Evolutionary conservation across 1,139 yeast species (phyloP).

Genomic region (Lodderomyces margitis): DNA sequence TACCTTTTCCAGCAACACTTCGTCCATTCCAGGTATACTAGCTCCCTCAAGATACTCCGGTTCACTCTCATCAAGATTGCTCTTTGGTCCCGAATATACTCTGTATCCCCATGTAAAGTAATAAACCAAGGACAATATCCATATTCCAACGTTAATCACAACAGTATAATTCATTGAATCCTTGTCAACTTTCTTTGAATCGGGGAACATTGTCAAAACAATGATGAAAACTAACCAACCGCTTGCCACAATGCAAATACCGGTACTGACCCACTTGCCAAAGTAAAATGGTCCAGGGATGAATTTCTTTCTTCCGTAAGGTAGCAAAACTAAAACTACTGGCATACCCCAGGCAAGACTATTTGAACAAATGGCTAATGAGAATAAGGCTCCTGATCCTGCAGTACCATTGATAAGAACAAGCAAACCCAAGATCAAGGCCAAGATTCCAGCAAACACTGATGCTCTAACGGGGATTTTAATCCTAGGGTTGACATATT

Average conservation of each 20-base stretch:
- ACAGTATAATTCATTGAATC: conserved; percentile 37
- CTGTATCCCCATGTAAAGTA: conserved; percentile 30
- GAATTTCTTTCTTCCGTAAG: conserved; percentile 44
- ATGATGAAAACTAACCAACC: conserved; percentile 32
- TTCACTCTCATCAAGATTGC: conserved; percentile 23
- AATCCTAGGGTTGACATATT: conserved; percentile 50
- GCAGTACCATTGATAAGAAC: conserved; percentile 61
- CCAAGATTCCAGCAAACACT: conserved; percentile 48
- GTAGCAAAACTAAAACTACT: conserved; percentile 39
- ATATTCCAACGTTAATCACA: conserved; percentile 37
- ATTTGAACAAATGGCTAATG: conserved; percentile 49
- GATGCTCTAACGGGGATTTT: conserved; percentile 63
- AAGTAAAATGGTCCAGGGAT: conserved; percentile 64
- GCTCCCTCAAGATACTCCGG: not conserved
- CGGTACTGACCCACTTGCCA: conserved; percentile 47
- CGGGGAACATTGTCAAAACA: conserved; percentile 41
- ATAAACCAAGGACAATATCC: conserved; percentile 28
- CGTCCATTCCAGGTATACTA: conserved; percentile 1
- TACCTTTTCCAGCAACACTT: conserved; percentile 3
- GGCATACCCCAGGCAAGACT: conserved; percentile 25
- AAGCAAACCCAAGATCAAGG: conserved; percentile 53
- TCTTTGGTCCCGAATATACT: conserved; percentile 34
- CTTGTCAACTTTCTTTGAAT: conserved; percentile 24
- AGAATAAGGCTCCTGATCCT: conserved; percentile 50
- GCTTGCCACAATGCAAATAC: conserved; percentile 24